Evolutionary conservation across 1,139 yeast genomes (phyloP), one percentile per base, ranked within the genome.

Genomic region (Hansenula sp.): DNA sequence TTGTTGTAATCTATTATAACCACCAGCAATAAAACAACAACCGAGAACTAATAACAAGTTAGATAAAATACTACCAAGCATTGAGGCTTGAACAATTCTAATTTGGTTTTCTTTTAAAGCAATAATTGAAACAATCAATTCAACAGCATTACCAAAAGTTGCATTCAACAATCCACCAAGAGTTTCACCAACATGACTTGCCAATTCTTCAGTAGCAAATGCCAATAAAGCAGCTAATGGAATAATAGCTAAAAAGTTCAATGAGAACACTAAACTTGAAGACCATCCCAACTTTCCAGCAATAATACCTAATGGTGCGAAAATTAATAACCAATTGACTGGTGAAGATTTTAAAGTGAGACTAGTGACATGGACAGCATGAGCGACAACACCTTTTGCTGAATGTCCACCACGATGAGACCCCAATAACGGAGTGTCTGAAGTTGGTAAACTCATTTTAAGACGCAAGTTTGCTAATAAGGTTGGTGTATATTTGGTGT

Each of bases 21-120:
- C 98, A 42, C 98, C 98, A 37, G 89, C 92, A 26, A 92, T 66
- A 60, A 92, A 94, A 59, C 97, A 89, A 63, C 95, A 84, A n/a
- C 98, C 98, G 46, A 92, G 72, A 6, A 92, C 98, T 45, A 94
- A 73, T 46, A 92, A 69, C 55, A 89, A 67, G 63, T 92, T 92
- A 39, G 96, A 86, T 44, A 92, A 71, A 47, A 92, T 85, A 41
- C 95, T 85, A 27, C 98, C 98, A 45, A 92, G 73, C 97, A 92
- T 92, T 27, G 95, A 84, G 3, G 97, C 96, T 64, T 92, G 96
- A 32, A 94, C 98, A 56, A 92, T 90, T 51, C 96, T 75, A 40
- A 92, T 79, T 64, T 92, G 96, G 52, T 89, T 88, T 34, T 85
- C 83, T 51, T 68, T 71, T 56, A 94, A 71, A 2, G 98, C 98